Base-by-base conservation (phyloP, 2,329 filamentous ascomycete species). In the Sclerotinia minor region DNA sequence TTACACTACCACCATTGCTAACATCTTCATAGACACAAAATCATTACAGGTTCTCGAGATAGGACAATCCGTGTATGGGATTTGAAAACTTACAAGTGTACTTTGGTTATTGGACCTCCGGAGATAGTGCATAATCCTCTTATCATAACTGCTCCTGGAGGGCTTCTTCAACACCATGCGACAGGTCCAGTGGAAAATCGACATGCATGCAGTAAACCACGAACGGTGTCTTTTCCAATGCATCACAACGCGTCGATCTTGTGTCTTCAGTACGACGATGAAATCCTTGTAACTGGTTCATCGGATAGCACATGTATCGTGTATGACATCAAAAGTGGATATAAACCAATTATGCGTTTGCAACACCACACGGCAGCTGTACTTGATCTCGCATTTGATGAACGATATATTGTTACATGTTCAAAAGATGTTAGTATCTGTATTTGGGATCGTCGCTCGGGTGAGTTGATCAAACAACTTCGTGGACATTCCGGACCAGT, bases 41-140 rank as follows among this genome's bases (percentile, higher is more conserved):
- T 98, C 76, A 94, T 99, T 72, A 98, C 95, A 3, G 95, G 95
- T 38, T 97, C 94, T 13, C 89, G 95, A 70, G 95, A 99, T 79
- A 92, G 92, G 77, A 98, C 95, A 0, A 95, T 99, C 73, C 91
- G 95, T 63, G 87, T 99, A 44, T 99, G 95, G 95, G 92, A 98
- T 78, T 91, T 97, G 81, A 89, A 91, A 73, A 96, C 92, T 13
- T 90, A 92, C 77, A 84, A 91, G 73, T 99, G 95, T 78, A 84
- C 88, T 64, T 89, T 94, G 69, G 87, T 98, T 58, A 94, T 99
- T 73, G 94, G 94, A 1, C 91, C 93, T 1, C 87, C 87, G 1
- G 86, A 87, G 71, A 81, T 92, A 72, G 80, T 89, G 75, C 80
- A 83, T 73, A 78, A 84, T 75, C 76, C 79, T 54, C 77, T 79